Conservation (phyloP, 257 asterid species). For the Gardenia jasminoides region DNA sequence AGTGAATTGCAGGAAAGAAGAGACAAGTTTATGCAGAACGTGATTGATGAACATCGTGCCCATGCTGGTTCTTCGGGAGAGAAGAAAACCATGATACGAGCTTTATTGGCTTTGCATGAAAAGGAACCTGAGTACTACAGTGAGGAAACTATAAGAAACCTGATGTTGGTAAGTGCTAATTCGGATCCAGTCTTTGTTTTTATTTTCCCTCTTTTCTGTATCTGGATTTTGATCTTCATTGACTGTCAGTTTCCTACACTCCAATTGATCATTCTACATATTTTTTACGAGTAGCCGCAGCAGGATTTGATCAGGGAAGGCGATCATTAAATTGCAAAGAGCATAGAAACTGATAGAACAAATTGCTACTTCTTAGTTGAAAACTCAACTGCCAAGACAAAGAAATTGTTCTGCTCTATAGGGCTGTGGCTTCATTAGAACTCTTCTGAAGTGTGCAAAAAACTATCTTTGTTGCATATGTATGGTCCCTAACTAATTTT, state of each 20-base stretch:
- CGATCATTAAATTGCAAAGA: neutral
- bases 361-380: neutral
- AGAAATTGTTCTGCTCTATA: neutral
- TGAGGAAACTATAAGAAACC: constrained; percentile 47
- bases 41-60: constrained; percentile 46
- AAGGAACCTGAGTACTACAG: constrained; percentile 43
- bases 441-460: neutral
- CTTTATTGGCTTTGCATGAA: constrained; percentile 44
- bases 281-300: neutral
- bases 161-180: constrained; percentile 31
- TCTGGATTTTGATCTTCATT: neutral
- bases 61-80: neutral
- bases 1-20: constrained; percentile 38
- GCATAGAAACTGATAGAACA: neutral
- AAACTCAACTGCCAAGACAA: neutral
- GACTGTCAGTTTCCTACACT: no score
- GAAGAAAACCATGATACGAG: constrained; percentile 44
- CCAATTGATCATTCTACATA: no score
- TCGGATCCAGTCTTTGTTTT: neutral
- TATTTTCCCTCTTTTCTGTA: neutral
- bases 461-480: neutral
- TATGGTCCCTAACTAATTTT: neutral
- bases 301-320: neutral
- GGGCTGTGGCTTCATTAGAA: neutral
- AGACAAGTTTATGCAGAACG: constrained; percentile 46